Percentiles rank a stretch among this genome's conserved stretches.
These are phyloP conservation scores for Fraxinus floribunda DNA, from an alignment of 305 asterid species.

Conservation along the genomic window DNA sequence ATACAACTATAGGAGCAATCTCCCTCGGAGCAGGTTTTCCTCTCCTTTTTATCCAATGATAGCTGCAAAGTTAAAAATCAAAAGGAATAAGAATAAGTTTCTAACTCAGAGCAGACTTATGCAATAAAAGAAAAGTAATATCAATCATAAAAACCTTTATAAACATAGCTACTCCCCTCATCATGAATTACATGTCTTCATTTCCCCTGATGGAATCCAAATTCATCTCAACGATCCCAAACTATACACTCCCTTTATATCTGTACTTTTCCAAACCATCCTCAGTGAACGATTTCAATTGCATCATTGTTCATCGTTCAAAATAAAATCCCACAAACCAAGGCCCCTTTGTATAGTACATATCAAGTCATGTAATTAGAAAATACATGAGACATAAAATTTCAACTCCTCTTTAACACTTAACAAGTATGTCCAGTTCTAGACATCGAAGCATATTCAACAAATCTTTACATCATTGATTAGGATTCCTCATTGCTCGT, in stretches of 20 bases:
- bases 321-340: background rate
- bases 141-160: background rate
- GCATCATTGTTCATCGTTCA: background rate
- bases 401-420: background rate
- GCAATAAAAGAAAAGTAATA: background rate
- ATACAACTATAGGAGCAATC: constrained; percentile 89
- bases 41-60: constrained; percentile 91
- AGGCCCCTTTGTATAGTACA: background rate
- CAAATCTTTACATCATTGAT: background rate
- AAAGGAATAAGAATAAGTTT: constrained; percentile 22
- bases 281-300: background rate
- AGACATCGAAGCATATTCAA: background rate
- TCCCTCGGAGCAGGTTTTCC: constrained; percentile 94
- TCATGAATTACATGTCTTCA: constrained; percentile 9
- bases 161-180: constrained; percentile 3
- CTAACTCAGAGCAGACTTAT: constrained; percentile 15
- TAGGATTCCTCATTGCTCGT: background rate
- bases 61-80: constrained; percentile 47
- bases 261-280: background rate
- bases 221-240: background rate
- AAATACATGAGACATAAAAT: background rate
- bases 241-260: background rate
- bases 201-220: background rate
- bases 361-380: background rate
- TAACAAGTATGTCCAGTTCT: background rate